These are phyloP conservation scores for Westerdykella sp. DNA, from an alignment of 2,329 filamentous ascomycete genomes.

Conservation along the genomic window DNA sequence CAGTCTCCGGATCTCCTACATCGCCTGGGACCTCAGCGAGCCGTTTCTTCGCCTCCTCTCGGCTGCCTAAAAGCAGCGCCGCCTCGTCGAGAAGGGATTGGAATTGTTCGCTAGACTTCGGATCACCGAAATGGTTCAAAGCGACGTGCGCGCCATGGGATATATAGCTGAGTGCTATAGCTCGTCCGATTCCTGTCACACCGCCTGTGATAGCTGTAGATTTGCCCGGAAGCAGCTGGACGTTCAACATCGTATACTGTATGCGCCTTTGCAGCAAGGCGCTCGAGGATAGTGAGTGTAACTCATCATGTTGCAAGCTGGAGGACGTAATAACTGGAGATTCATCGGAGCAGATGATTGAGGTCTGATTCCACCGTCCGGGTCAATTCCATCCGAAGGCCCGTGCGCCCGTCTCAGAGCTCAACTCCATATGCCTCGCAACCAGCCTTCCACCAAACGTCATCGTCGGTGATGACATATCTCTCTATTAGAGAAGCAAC, in stretches of 20 bases:
- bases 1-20: constrained; percentile 68
- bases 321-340: not conserved
- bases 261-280: not conserved
- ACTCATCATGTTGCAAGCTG: not conserved
- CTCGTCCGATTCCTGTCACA: constrained; percentile 78
- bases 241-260: constrained; percentile 6
- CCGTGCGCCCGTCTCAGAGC: not conserved
- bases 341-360: not conserved
- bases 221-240: constrained; percentile 61
- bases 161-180: constrained; percentile 74
- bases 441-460: constrained; percentile 69
- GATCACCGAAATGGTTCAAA: constrained; percentile 67
- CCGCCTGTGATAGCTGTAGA: constrained; percentile 82
- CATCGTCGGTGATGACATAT: constrained; percentile 56
- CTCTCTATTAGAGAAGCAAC: constrained; percentile 58
- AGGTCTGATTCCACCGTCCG: not conserved
- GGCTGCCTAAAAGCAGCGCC: constrained; percentile 7
- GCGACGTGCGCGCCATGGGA: constrained; percentile 71
- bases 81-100: constrained; percentile 44
- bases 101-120: constrained; percentile 45
- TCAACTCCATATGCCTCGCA: constrained; percentile 57
- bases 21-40: constrained; percentile 69
- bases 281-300: not conserved
- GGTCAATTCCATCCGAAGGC: not conserved
- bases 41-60: constrained; percentile 31